These are phyloP conservation scores for Pythium monospermum DNA, from an alignment of 352 stramenopile genomes.

Conservation along the genomic window DNA sequence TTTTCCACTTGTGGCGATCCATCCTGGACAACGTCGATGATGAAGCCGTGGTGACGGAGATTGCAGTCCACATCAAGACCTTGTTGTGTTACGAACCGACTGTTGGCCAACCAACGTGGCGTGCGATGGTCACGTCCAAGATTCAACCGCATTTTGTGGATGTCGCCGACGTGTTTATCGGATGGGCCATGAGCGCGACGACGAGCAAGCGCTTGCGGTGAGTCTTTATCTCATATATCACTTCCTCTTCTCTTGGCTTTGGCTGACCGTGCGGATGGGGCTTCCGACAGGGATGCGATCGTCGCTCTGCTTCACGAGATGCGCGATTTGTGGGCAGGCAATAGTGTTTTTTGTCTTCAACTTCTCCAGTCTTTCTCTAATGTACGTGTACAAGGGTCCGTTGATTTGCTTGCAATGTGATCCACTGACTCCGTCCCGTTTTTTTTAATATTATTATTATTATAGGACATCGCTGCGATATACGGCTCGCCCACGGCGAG, in stretches of 20 bases:
- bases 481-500: conserved; percentile 4
- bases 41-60: conserved; percentile 18
- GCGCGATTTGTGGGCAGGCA: conserved; percentile 25
- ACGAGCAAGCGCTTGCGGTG: conserved; percentile 21
- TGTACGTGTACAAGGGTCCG: conserved; percentile 24
- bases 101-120: conserved; percentile 7
- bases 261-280: no score
- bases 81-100: conserved; percentile 19
- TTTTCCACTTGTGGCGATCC: conserved; percentile 22
- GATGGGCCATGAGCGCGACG: conserved; percentile 22
- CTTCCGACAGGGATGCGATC: conserved; percentile 17
- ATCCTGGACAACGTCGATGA: conserved; percentile 20
- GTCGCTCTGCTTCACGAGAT: conserved; percentile 24
- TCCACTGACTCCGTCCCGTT: no score
- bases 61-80: conserved; percentile 12
- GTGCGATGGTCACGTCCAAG: conserved; percentile 16
- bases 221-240: background rate
- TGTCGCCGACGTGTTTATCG: conserved; percentile 28
- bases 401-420: no score
- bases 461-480: conserved; percentile 23
- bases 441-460: conserved; percentile 6
- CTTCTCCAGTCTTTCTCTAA: conserved; percentile 23
- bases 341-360: conserved; percentile 30
- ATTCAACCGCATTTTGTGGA: conserved; percentile 31
- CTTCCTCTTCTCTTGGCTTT: no score